Evolutionary conservation across 1,284 basidiomycete species (phyloP), one percentile per base, ranked within the genome.

Genomic region (Puccinia triticina): DNA sequence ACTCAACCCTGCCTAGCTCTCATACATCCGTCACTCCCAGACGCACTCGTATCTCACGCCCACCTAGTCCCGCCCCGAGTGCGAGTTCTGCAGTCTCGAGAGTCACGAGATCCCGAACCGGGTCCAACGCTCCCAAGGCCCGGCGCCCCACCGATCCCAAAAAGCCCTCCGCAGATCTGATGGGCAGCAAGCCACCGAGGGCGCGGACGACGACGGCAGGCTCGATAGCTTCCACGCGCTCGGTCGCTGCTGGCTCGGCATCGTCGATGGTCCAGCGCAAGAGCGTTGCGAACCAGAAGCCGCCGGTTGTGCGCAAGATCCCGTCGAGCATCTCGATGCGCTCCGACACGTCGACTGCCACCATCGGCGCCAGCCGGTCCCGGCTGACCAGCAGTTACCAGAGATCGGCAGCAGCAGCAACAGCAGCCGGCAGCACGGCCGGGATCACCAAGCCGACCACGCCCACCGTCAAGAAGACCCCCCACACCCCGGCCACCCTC

Each of bases 311-410:
- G n/a, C 48, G 57, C 21, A 81, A 81, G 34, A 73, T 71, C 23
- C 78, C 78, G 8, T 81, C 78, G 23, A 81, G n/a, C 23, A 40
- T 81, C 2, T 81, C 78, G 46, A 73, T 81, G n/a, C 67, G 69
- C n/a, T 81, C 67, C 37, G 55, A 81, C 26, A 46, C 71, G 7
- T 81, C 78, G 2, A 64, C 29, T 23, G 40, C 78, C 18, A 72
- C 78, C 12, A 59, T 81, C 40, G 78, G 69, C 5, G 37, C 34
- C 21, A 18, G 21, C 21, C 50, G n/a, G 29, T 43, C 61, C 8
- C 77, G 77, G 10, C 5, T 40, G 21, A 29, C 43, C n/a, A 23
- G n/a, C 21, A 64, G 29, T 32, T 23, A 34, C 34, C 46, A 61
- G 18, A 59, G 29, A 23, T 48, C 23, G n/a, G n/a, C n/a, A n/a